Base-by-base conservation (phyloP, 1,284 basidiomycete species). In the Mycena sp. region DNA sequence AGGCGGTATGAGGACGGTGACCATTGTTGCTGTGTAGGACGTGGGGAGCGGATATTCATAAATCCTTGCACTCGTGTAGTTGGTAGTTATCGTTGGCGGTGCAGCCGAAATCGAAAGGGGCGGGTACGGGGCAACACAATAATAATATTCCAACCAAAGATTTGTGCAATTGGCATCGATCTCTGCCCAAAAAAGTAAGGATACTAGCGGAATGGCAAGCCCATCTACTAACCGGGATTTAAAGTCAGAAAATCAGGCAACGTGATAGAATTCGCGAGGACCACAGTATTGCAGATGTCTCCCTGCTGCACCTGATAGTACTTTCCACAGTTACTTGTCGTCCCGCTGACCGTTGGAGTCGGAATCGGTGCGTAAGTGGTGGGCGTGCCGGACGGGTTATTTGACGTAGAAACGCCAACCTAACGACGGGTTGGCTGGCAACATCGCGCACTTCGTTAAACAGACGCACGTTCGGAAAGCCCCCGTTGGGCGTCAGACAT, bases 61-160 rank as follows among this genome's bases (percentile, higher is more conserved):
- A 14, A 35, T 14, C 9, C 9, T 35, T 14, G 32, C 32, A 35
- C 9, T 35, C 14, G 32, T 9, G 14, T 9, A 35, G 32, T 35
- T 35, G 68, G 46, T 70, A 16, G 61, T 65, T 9, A 56, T 65
- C 40, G 52, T 43, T 16, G 56, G 40, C 17, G 69, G 61, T 14
- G 60, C 58, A 7, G 68, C 50, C 37, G 68, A 58, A 30, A 59
- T 48, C 19, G 53, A 61, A 25, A 71, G 59, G 14, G 70, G 68
- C 6, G 70, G 70, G 52, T 57, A 71, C 29, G 70, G 67, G n/a
- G 68, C 67, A 19, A 71, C 68, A 57, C 68, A 71, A 51, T 69
- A 69, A 46, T 69, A 65, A 56, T 69, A 69, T 16, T 56, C 60
- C 3, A 66, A 49, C 67, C 67, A 69, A 26, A 70, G 51, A 32